A percentile compares a stretch with the other conserved stretches of the same genome.
phyloP scores from a whole-genome alignment of 495 filamentous ascomycete species.

The Massariosphaeria phaeospora region DNA sequence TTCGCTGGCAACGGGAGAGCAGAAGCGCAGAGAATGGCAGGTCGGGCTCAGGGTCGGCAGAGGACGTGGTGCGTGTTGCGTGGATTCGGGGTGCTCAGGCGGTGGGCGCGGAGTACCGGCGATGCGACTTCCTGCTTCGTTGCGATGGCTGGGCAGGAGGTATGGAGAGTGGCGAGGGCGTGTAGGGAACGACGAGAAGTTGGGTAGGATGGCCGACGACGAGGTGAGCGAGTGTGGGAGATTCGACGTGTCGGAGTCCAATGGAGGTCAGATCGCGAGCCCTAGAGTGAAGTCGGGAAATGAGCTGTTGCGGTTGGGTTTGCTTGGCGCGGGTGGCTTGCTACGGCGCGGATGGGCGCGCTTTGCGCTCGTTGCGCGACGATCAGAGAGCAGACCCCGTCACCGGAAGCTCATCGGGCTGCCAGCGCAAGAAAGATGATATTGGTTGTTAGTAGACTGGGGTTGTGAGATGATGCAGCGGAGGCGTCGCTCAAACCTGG shows the following conservation, averaged over 20 bases:
- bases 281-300: constrained; percentile 29
- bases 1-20: neutral
- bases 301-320: constrained; percentile 16
- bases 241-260: neutral
- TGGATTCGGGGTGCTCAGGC: neutral
- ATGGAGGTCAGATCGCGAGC: constrained; percentile 3
- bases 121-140: neutral
- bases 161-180: neutral
- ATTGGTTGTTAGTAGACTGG: neutral
- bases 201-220: no score
- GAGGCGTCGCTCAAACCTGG: neutral
- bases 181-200: no score
- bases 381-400: neutral
- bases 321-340: constrained; percentile 31
- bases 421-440: neutral
- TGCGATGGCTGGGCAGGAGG: neutral
- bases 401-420: neutral
- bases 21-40: neutral
- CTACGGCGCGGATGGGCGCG: neutral
- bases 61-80: neutral
- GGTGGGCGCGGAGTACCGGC: neutral
- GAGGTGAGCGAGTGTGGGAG: neutral
- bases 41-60: neutral
- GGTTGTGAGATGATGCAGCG: neutral
- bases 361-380: neutral